Conservation (phyloP, 2,329 filamentous ascomycete genomes). For the Ophiognomonia clavigignenti-juglandacearum region DNA sequence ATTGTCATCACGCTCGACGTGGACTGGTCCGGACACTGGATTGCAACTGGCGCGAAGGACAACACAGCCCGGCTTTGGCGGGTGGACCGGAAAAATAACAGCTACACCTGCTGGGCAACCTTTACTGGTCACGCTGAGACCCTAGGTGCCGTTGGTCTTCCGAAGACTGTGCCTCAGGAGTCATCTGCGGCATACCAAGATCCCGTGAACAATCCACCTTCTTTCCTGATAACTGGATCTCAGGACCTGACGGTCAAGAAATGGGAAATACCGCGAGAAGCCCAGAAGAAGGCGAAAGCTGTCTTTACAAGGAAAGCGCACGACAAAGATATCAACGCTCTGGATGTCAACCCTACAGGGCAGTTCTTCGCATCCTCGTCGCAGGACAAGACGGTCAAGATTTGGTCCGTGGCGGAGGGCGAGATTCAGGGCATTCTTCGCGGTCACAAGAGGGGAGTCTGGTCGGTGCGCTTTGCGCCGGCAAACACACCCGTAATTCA, state of each 20-base stretch:
- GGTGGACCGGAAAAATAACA: constrained; percentile 68
- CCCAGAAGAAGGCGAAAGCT: constrained; percentile 57
- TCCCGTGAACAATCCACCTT: constrained; percentile 73
- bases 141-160: constrained; percentile 81
- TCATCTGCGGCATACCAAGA: constrained; percentile 67
- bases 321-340: constrained; percentile 97
- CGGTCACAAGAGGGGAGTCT: constrained; percentile 91
- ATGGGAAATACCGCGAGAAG: constrained; percentile 70
- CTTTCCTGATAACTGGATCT: constrained; percentile 85
- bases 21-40: constrained; percentile 96
- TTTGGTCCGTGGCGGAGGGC: constrained; percentile 87
- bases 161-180: constrained; percentile 61
- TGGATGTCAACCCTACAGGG: constrained; percentile 70
- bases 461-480: constrained; percentile 89
- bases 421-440: constrained; percentile 87
- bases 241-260: constrained; percentile 94
- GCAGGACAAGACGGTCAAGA: constrained; percentile 94
- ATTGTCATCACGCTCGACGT: constrained; percentile 93
- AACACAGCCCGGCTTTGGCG: constrained; percentile 91
- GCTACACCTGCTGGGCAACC: constrained; percentile 46
- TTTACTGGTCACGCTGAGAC: constrained; percentile 95
- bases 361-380: constrained; percentile 93
- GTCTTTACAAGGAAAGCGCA: constrained; percentile 90
- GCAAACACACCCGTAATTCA: constrained; percentile 68
- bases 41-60: constrained; percentile 93